These are phyloP conservation scores for Penicillium pulvis DNA, from an alignment of 495 filamentous ascomycete species.

Conservation along the genomic window DNA sequence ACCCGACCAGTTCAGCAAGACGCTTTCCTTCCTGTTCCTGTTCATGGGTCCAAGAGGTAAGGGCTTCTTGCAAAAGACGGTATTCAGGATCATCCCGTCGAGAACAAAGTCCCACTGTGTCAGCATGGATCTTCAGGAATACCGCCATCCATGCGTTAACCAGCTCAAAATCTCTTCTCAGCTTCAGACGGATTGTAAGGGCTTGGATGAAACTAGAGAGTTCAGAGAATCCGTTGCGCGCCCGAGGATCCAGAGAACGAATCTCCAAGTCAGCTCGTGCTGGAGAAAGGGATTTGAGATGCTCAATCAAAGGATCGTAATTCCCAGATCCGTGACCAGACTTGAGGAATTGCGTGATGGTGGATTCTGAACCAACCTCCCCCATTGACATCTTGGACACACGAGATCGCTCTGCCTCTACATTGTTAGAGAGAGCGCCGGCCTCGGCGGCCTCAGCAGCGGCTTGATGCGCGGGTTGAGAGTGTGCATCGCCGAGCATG, in stretches of 20 bases:
- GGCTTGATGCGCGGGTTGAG: conserved; percentile 25
- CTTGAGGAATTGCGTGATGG: conserved; percentile 60
- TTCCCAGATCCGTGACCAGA: conserved; percentile 45
- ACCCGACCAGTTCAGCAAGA: conserved; percentile 76
- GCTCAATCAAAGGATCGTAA: conserved; percentile 60
- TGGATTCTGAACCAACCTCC: conserved; percentile 34
- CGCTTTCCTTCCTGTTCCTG: conserved; percentile 70
- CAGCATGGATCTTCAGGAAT: conserved; percentile 76
- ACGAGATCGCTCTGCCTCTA: conserved; percentile 52
- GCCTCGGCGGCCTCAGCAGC: conserved; percentile 37
- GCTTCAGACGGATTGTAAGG: conserved; percentile 65
- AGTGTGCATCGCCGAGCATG: conserved; percentile 43
- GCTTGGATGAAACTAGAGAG: conserved; percentile 71
- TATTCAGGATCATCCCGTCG: conserved; percentile 39
- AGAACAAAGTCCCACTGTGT: conserved; percentile 52
- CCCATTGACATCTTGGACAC: conserved; percentile 48
- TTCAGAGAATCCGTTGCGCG: conserved; percentile 51
- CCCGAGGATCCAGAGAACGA: conserved; percentile 65
- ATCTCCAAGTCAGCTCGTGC: conserved; percentile 86
- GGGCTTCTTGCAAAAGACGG: conserved; percentile 49
- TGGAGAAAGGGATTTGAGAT: conserved; percentile 77
- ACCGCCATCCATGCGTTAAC: conserved; percentile 96
- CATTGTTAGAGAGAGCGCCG: conserved; percentile 36
- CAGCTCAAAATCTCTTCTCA: conserved; percentile 82
- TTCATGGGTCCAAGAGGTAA: conserved; percentile 65